phyloP scores from a whole-genome alignment of 805 yeast species.

The Candida pini region DNA sequence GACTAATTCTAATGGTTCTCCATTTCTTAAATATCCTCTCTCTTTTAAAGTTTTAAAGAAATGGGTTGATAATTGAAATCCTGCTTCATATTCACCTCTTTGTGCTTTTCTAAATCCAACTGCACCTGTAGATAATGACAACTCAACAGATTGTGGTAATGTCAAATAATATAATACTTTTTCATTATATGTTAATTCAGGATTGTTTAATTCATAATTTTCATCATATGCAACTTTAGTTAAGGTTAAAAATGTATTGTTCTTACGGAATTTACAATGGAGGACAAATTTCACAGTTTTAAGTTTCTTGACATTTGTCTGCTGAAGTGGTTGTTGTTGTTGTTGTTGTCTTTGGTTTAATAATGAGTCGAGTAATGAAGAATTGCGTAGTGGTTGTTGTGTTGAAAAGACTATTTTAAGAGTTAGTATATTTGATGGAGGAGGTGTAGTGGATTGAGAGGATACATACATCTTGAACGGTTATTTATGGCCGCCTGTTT shows the following conservation, averaged over 20 bases:
- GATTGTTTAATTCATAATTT: slow-evolving; percentile 51
- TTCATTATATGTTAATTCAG: slow-evolving; percentile 53
- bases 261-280: slow-evolving; percentile 71
- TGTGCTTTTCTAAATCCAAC: slow-evolving; percentile 87
- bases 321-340: no score
- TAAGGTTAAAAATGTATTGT: slow-evolving; percentile 77
- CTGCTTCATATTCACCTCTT: slow-evolving; percentile 90
- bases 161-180: slow-evolving; percentile 72
- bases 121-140: slow-evolving; percentile 73
- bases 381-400: no score
- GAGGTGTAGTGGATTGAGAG: no score
- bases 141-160: slow-evolving; percentile 68
- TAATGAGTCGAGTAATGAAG: no score
- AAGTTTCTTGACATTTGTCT: background rate
- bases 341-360: no score
- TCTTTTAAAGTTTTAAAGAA: slow-evolving; percentile 67
- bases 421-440: no score
- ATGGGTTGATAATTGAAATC: slow-evolving; percentile 73
- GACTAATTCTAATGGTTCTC: slow-evolving; percentile 65
- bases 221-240: slow-evolving; percentile 64
- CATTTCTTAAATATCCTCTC: slow-evolving; percentile 30
- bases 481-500: no score
- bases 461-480: slow-evolving; percentile 2
- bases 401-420: no score
- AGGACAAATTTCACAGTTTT: slow-evolving; percentile 58